Evolutionary conservation across 306 rosid genomes (phyloP), one percentile per base, ranked within the genome.

Genomic region (Cicer arietinum): DNA sequence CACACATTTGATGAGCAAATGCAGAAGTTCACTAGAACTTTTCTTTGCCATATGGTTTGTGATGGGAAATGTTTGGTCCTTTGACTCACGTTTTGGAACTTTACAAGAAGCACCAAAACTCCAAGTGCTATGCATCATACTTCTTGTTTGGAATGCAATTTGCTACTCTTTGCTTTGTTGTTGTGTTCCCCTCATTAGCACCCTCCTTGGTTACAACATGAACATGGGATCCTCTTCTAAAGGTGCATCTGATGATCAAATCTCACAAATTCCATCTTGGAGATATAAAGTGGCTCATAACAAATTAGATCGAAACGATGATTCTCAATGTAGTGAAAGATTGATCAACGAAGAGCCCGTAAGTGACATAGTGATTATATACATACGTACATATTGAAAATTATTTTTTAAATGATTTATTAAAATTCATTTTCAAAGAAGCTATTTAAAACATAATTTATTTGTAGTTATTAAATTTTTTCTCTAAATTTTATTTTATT

Each of bases 21-120:
- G 97, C 57, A 66, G 87, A 16, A 79, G 95, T 17, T 87, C 97
- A 40, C 85, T 91, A 5, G 98, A 94, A 44, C 89, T 94, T 1
- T 90, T 91, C 86, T 87, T 91, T 54, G 97, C 97, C 4, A 86
- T 90, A 83, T 94, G 98, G 97, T 94, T 94, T 48, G 97, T 94
- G 75, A 94, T 94, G 98, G 98, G 98, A 10, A 94, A 94, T 65
- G 95, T 94, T 42, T 94, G 98, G 98, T 80, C 88, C 0, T 92
- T 90, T 46, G 93, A 92, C 74, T 88, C 95, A 63, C 96, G 97
- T 50, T 85, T 90, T 68, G 87, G 88, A 9, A 87, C 96, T 0
- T 86, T 90, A 69, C 74, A 79, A n/a, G 77, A 77, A 25, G 93
- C 98, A 5, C 98, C 96, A 7, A 94, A 84, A 67, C 95, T 94